Conservation (phyloP, 768 basidiomycete species). For the Candolleomyces eurysporus region DNA sequence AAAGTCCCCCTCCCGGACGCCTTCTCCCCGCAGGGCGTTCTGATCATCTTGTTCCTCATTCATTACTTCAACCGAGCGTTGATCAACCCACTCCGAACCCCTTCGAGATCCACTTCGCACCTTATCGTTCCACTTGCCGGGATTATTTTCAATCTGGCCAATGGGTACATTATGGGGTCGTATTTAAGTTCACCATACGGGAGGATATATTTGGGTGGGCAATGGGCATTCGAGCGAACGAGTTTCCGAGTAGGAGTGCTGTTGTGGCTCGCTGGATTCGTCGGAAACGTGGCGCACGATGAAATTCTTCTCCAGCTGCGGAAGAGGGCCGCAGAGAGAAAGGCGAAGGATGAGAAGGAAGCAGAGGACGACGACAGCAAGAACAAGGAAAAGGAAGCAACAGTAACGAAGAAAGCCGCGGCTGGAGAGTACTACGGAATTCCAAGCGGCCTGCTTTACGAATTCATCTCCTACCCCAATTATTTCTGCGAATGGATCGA, state of each 20-base stretch:
- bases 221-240: constrained; percentile 27
- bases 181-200: constrained; percentile 64
- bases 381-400: neutral
- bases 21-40: constrained; percentile 43
- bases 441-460: constrained; percentile 76
- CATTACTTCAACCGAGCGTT: constrained; percentile 87
- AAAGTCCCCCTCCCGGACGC: constrained; percentile 27
- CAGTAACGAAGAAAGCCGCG: too few species aligned
- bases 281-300: constrained; percentile 85
- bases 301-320: constrained; percentile 85
- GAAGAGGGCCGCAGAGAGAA: constrained; percentile 49
- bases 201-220: constrained; percentile 36
- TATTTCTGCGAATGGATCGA: constrained; percentile 96
- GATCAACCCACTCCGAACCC: constrained; percentile 76
- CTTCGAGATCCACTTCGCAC: constrained; percentile 75
- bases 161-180: constrained; percentile 67
- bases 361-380: constrained; percentile 10
- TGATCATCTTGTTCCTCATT: constrained; percentile 57
- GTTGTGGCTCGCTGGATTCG: constrained; percentile 71
- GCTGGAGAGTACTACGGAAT: constrained; percentile 66
- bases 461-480: constrained; percentile 85
- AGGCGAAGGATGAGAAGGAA: constrained; percentile 18
- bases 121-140: constrained; percentile 57
- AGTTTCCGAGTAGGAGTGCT: constrained; percentile 61
- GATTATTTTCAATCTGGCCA: constrained; percentile 66